Evolutionary conservation across 202 grass and related monocot genomes (phyloP).

Genomic region (Sporobolus alterniflorus): DNA sequence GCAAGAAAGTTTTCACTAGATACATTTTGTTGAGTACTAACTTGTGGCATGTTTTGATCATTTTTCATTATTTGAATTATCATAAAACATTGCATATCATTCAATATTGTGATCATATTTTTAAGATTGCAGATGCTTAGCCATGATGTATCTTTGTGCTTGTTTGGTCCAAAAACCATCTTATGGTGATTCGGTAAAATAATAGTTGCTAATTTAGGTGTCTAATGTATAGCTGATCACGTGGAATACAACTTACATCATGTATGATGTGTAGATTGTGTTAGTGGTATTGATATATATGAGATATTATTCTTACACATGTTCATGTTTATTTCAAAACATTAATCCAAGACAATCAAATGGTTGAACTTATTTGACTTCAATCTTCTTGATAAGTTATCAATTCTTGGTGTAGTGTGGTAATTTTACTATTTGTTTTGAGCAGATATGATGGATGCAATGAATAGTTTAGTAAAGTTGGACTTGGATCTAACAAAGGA

Average conservation of each 20-base stretch:
- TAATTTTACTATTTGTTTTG: neutral
- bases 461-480: constrained; percentile 65
- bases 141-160: neutral
- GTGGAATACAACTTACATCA: neutral
- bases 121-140: neutral
- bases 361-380: neutral
- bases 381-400: neutral
- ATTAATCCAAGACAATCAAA: neutral
- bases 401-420: neutral
- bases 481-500: constrained; percentile 59
- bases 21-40: too few species aligned
- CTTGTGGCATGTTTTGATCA: too few species aligned
- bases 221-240: neutral
- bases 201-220: too few species aligned
- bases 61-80: neutral
- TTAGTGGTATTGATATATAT: neutral
- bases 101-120: too few species aligned
- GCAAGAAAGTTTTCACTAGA: too few species aligned
- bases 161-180: neutral
- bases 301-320: too few species aligned
- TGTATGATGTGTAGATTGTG: neutral
- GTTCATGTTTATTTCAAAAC: neutral
- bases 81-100: neutral
- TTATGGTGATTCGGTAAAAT: neutral
- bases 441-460: constrained; percentile 71